A percentile compares a stretch with the other conserved stretches of the same genome.
Evolutionary conservation across 179 eudicot species (phyloP).

Genomic region (Heliamphora ciliata): DNA sequence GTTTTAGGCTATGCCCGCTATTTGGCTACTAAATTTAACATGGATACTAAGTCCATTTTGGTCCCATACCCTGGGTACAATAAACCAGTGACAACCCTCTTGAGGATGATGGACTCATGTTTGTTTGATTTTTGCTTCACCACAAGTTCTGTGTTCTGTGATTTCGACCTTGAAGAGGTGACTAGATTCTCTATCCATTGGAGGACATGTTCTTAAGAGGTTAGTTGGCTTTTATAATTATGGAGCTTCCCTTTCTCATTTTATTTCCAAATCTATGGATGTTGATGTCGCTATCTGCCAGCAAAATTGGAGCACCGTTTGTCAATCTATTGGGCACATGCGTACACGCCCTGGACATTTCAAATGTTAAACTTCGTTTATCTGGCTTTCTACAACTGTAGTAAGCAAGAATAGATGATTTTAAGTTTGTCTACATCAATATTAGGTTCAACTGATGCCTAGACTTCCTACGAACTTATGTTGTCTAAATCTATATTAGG

Average conservation of each 20-base stretch:
- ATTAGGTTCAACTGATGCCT: conserved; percentile 31
- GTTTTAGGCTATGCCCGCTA: too few species aligned
- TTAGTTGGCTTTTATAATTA: conserved; percentile 14
- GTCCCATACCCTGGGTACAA: too few species aligned
- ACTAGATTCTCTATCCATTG: conserved; percentile 43
- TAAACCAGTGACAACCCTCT: conserved; percentile 72
- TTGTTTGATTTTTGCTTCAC: conserved; percentile 12
- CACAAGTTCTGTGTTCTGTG: conserved; percentile 18
- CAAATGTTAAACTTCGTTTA: conserved; percentile 65
- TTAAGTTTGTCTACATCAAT: conserved; percentile 52
- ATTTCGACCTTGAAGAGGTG: conserved; percentile 47
- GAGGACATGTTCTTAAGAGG: too few species aligned
- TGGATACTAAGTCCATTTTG: too few species aligned
- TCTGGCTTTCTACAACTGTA: conserved; percentile 60
- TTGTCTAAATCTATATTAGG: too few species aligned
- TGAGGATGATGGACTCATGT: conserved; percentile 75
- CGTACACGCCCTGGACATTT: conserved; percentile 48
- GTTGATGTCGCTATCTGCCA: conserved; percentile 23
- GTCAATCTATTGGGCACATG: conserved; percentile 63
- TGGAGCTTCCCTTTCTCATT: neutral
- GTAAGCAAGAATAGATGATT: conserved; percentile 30
- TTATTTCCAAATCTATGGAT: conserved; percentile 7
- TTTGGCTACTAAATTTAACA: too few species aligned
- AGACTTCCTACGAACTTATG: too few species aligned
- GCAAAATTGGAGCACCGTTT: conserved; percentile 55